Evolutionary conservation across 768 basidiomycete species (phyloP).

Genomic region (Podaxis mareebaensis): DNA sequence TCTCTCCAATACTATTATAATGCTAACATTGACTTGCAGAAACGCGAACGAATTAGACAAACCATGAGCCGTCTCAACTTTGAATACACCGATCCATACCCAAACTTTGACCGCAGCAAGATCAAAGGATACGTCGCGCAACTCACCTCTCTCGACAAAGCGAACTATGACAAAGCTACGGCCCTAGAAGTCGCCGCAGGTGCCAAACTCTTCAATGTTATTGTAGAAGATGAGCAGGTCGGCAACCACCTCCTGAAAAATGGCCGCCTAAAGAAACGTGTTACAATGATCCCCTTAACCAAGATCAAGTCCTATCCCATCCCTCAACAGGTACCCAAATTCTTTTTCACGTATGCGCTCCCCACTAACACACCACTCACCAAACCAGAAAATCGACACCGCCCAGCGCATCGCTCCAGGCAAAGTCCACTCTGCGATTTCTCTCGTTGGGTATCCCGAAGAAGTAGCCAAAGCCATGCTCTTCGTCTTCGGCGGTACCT

Average conservation of each 20-base stretch:
- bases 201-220: constrained; percentile 87
- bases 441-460: constrained; percentile 78
- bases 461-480: constrained; percentile 88
- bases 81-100: constrained; percentile 73
- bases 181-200: constrained; percentile 94
- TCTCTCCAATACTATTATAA: not conserved
- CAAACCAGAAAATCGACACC: constrained; percentile 67
- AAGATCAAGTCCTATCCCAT: constrained; percentile 74
- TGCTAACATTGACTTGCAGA: constrained; percentile 37
- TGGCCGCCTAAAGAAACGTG: constrained; percentile 74
- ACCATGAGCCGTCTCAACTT: constrained; percentile 77
- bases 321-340: constrained; percentile 39
- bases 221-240: constrained; percentile 88
- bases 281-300: constrained; percentile 92
- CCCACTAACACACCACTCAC: not conserved
- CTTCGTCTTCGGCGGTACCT: constrained; percentile 90
- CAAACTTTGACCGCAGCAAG: constrained; percentile 78
- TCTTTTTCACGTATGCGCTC: not conserved
- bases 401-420: constrained; percentile 74
- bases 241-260: constrained; percentile 84
- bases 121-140: constrained; percentile 89
- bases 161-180: constrained; percentile 77
- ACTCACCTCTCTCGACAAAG: constrained; percentile 73
- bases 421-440: constrained; percentile 85
- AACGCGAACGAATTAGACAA: constrained; percentile 67